Percentiles rank a stretch among this genome's conserved stretches.
Evolutionary conservation across 2,329 filamentous ascomycete genomes (phyloP).

Genomic region (Penicillium sp.): DNA sequence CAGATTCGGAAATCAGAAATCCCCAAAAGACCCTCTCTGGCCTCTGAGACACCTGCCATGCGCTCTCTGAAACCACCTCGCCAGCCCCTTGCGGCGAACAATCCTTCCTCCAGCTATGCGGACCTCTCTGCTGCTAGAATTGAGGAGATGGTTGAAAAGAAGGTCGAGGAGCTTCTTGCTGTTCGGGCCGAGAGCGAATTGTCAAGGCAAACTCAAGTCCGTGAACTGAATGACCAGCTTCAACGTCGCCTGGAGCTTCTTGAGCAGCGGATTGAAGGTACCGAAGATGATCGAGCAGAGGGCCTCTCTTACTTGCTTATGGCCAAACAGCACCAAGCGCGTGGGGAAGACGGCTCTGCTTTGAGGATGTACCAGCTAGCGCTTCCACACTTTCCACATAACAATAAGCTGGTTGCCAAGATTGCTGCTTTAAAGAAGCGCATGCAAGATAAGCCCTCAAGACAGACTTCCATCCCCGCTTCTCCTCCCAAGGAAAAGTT

Average conservation of each 20-base stretch:
- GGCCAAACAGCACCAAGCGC: slow-evolving; percentile 85
- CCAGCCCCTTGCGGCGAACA: slow-evolving; percentile 22
- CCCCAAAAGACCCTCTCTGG: slow-evolving; percentile 47
- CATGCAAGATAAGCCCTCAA: slow-evolving; percentile 35
- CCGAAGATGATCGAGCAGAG: slow-evolving; percentile 74
- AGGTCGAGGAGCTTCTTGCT: slow-evolving; percentile 85
- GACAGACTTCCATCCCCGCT: slow-evolving; percentile 14
- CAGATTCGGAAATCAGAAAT: slow-evolving; percentile 42
- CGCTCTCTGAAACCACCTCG: slow-evolving; percentile 54
- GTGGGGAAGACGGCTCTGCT: slow-evolving; percentile 74
- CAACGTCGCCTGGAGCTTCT: slow-evolving; percentile 79
- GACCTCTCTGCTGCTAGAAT: slow-evolving; percentile 71
- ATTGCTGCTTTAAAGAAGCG: slow-evolving; percentile 56
- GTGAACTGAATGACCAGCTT: slow-evolving; percentile 71
- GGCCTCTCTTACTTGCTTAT: slow-evolving; percentile 85
- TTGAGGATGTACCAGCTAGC: slow-evolving; percentile 85
- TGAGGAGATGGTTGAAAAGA: slow-evolving; percentile 88
- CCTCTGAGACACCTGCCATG: slow-evolving; percentile 31
- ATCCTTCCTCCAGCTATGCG: slow-evolving; percentile 44
- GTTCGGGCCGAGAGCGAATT: slow-evolving; percentile 65
- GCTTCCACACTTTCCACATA: slow-evolving; percentile 79
- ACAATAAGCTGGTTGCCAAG: slow-evolving; percentile 68
- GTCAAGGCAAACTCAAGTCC: slow-evolving; percentile 43
- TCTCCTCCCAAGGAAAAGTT: slow-evolving; percentile 24
- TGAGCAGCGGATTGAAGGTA: slow-evolving; percentile 78